Evolutionary conservation across 768 basidiomycete genomes (phyloP).

Genomic region (Tulasnella sp.): DNA sequence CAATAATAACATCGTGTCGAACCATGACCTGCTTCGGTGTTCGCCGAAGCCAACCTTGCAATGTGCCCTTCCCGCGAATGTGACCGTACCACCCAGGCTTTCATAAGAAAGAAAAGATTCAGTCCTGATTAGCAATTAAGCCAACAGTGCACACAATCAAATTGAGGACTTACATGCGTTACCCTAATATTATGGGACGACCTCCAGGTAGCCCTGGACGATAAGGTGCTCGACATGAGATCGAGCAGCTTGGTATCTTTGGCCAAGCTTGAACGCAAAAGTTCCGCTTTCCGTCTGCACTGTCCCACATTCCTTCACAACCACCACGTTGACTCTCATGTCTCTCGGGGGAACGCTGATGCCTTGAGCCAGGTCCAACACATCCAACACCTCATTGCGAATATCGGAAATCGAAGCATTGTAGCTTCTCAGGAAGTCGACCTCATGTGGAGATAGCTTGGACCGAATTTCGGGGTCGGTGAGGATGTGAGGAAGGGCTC

Average conservation of each 20-base stretch:
- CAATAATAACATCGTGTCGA: too few relatives aligned
- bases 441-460: constrained; percentile 69
- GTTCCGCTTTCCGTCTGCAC: constrained; percentile 88
- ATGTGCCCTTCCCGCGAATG: too few relatives aligned
- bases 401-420: constrained; percentile 74
- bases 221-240: constrained; percentile 92
- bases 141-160: too few relatives aligned
- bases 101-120: too few relatives aligned
- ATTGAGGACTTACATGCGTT: too few relatives aligned
- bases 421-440: constrained; percentile 80
- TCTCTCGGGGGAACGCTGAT: constrained; percentile 82
- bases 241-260: constrained; percentile 79
- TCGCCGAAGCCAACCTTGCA: too few relatives aligned
- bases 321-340: constrained; percentile 77
- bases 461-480: constrained; percentile 56
- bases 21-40: too few relatives aligned
- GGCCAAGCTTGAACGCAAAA: constrained; percentile 84
- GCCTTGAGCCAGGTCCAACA: constrained; percentile 73
- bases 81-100: too few relatives aligned
- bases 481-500: constrained; percentile 77
- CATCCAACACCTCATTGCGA: constrained; percentile 71
- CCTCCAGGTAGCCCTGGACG: constrained; percentile 86
- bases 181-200: constrained; percentile 38
- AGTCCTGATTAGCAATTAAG: too few relatives aligned
- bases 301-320: constrained; percentile 81